Conservation (phyloP, 2,329 filamentous ascomycete genomes). For the Aspergillus quadricinctus region DNA sequence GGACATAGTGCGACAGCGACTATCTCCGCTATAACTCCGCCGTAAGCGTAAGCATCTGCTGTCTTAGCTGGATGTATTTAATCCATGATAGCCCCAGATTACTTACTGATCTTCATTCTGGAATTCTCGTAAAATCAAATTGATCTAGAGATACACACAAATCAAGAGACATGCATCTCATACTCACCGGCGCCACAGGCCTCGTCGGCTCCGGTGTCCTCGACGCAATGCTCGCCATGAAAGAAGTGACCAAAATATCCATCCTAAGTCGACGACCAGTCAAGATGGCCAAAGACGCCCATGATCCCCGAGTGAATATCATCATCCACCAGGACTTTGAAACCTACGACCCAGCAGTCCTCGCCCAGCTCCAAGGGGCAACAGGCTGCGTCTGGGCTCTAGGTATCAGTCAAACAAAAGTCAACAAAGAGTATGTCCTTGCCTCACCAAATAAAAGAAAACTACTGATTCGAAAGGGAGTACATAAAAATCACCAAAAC, state of each 20-base stretch:
- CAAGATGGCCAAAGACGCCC: constrained; percentile 50
- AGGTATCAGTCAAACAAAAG: constrained; percentile 59
- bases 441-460: neutral
- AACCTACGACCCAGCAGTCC: constrained; percentile 50
- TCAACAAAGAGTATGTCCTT: constrained; percentile 52
- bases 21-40: neutral
- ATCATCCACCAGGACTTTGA: constrained; percentile 67
- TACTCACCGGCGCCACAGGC: constrained; percentile 63
- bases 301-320: constrained; percentile 50
- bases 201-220: constrained; percentile 59
- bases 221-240: constrained; percentile 52
- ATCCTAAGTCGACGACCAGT: constrained; percentile 64
- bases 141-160: no score
- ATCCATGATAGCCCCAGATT: no score
- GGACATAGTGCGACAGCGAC: neutral
- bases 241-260: constrained; percentile 42
- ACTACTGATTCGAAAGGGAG: constrained; percentile 37
- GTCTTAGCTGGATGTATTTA: no score
- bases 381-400: constrained; percentile 69
- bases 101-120: no score
- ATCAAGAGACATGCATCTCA: constrained; percentile 38
- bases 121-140: no score
- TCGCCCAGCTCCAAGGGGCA: constrained; percentile 59
- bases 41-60: no score
- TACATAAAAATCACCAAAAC: constrained; percentile 65